Base-by-base conservation (phyloP, 2,329 filamentous ascomycete genomes). In the Cytospora schulzeri region DNA sequence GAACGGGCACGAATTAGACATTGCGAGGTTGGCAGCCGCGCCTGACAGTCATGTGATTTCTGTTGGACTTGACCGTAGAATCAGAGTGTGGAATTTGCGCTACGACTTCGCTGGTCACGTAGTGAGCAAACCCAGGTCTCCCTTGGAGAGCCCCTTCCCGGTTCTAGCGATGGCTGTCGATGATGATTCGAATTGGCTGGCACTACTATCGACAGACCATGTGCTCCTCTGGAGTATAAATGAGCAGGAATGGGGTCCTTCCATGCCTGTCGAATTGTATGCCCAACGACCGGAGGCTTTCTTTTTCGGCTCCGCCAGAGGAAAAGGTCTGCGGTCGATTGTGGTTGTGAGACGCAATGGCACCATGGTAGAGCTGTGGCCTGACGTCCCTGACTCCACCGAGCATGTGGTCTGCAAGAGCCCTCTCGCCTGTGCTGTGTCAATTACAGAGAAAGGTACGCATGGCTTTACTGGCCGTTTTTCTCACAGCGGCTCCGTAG, bases 11-110 rank as follows among this genome's bases (percentile, higher is more conserved):
- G 76, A 79, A 8, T 80, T 94, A 15, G 91, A 94, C 71, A 81
- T 94, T 48, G 85, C 86, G 15, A 83, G 88, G 72, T 76, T 94
- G 66, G 76, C 82, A 6, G 81, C 88, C 19, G 90, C 86, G 8
- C 78, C 83, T 1, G 84, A 85, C 59, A 90, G 90, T 0, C 81
- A 89, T 60, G 76, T 93, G 26, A 84, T 89, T 6, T 91, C 90
- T 1, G 83, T 91, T 45, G 89, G 88, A 0, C 78, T 94, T 1
- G 91, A 94, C 71, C 83, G 90, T 56, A 79, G 82, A 14, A 87
- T 92, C 17, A 83, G 86, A 19, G 78, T 91, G 1, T 91, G 89
- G 88, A 80, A 88, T 70, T 73, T 87, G 22, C 82, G 80, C n/a
- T 76, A 76, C 7, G 77, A 77, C 2, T 75, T 76, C 4, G 71